Conservation (phyloP, 2,329 filamentous ascomycete genomes). For the Paradendryphiella salina region DNA sequence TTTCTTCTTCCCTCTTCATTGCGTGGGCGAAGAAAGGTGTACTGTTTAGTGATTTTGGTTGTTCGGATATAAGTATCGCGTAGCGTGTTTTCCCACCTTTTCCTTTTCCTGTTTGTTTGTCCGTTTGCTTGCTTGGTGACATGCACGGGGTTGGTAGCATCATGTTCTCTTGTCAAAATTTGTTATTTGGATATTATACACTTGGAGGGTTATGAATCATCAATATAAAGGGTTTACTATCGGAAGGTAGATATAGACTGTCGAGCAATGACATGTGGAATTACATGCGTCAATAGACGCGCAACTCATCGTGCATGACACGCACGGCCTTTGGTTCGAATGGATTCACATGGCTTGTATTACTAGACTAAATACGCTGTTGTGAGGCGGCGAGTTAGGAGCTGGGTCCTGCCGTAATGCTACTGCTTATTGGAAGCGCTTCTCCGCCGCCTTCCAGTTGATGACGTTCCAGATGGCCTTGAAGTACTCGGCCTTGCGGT, state of each 20-base stretch:
- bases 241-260: no score
- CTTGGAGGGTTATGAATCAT: no score
- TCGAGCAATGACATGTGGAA: no score
- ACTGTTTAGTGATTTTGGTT: no score
- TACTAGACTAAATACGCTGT: conserved; percentile 8
- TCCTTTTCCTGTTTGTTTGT: neutral
- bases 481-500: conserved; percentile 96
- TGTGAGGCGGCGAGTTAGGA: conserved; percentile 6
- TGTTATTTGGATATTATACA: no score
- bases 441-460: conserved; percentile 90
- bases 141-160: no score
- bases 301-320: neutral
- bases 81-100: neutral
- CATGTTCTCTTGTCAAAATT: no score
- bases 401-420: conserved; percentile 1
- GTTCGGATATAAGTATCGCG: neutral
- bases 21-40: neutral
- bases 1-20: neutral
- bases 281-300: no score
- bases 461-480: conserved; percentile 90
- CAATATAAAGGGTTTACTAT: neutral
- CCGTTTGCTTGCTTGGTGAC: no score
- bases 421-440: conserved; percentile 63
- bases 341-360: neutral
- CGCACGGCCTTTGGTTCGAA: neutral